Evolutionary conservation across 805 yeast species (phyloP), one percentile per base, ranked within the genome.

Genomic region (Metschnikowia amazonensis): DNA sequence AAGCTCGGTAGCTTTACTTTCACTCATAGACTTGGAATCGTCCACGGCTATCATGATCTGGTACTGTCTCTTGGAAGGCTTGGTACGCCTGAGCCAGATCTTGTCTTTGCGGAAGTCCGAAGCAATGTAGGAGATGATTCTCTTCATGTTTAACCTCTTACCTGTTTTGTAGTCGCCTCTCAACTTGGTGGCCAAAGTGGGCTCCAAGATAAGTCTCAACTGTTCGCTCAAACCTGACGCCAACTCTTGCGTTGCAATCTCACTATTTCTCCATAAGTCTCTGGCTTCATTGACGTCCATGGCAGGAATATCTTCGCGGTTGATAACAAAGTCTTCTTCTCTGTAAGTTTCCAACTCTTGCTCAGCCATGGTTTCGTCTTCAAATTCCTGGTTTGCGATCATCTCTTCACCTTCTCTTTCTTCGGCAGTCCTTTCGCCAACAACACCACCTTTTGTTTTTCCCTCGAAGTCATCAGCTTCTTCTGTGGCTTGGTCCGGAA

Each of bases 31-130:
- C 64, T 88, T 89, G 25, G 99, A 94, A 63, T 94, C 97, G 70
- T 94, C 99, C 39, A 94, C 86, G 1, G 99, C 90, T 53, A 94
- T 86, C 97, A 95, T 87, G 51, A 94, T 87, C 70, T 94, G 99
- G 65, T 94, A 94, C 63, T 90, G 94, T 59, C 99, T 82, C 72
- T 94, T 94, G 55, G 95, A 86, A 46, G 99, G 99, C 62, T 94
- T 92, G 5, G 97, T 89, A 66, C 99, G 81, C 63, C 97, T 81
- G 69, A 94, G 77, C 99, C 99, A 94, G 47, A 94, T 94, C 74
- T 94, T 94, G 65, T 94, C 99, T 64, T 94, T 94, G 60, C 96
- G 82, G 79, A 89, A 94, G 59, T 89, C 96, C 31, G 96, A 87
- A 0, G 99, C 99, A 72, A 94, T 94, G 65, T 92, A 94, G 5